phyloP scores from a whole-genome alignment of 768 basidiomycete genomes.

The Russula olivacea region DNA sequence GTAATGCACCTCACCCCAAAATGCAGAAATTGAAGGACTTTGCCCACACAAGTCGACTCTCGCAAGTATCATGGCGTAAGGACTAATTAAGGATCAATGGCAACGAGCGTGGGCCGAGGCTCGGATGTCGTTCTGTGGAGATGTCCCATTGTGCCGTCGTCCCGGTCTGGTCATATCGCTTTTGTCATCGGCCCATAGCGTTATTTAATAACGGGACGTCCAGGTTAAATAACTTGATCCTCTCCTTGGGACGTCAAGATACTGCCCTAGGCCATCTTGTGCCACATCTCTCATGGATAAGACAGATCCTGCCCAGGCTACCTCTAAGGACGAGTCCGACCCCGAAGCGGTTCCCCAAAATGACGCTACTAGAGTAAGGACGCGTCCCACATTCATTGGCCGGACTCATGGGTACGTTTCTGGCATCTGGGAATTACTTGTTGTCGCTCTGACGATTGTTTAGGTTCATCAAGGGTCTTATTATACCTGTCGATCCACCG shows the following conservation, averaged over 20 bases:
- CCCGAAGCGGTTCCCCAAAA: not conserved
- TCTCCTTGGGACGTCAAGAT: no score
- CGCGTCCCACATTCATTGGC: not conserved
- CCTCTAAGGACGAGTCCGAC: constrained; percentile 6
- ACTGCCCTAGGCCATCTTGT: no score
- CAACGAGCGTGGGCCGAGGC: no score
- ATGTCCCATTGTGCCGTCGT: no score
- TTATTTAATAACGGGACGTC: not conserved
- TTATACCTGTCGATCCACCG: constrained; percentile 30
- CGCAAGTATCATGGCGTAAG: not conserved
- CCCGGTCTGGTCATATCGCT: constrained; percentile 3
- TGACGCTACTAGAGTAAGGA: not conserved
- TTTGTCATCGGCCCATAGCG: constrained; percentile 1
- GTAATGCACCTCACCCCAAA: no score
- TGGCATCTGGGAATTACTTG: not conserved
- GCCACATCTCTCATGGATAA: not conserved
- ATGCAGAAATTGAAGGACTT: no score
- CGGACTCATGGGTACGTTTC: constrained; percentile 6
- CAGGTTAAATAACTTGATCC: not conserved
- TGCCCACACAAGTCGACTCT: no score
- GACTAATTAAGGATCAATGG: not conserved
- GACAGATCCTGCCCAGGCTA: not conserved
- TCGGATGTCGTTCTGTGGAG: no score
- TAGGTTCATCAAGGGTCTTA: constrained; percentile 21
- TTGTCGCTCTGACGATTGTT: not conserved